phyloP scores from a whole-genome alignment of 192 early-diverging fungal species.

The Neocallimastix lanati region DNA sequence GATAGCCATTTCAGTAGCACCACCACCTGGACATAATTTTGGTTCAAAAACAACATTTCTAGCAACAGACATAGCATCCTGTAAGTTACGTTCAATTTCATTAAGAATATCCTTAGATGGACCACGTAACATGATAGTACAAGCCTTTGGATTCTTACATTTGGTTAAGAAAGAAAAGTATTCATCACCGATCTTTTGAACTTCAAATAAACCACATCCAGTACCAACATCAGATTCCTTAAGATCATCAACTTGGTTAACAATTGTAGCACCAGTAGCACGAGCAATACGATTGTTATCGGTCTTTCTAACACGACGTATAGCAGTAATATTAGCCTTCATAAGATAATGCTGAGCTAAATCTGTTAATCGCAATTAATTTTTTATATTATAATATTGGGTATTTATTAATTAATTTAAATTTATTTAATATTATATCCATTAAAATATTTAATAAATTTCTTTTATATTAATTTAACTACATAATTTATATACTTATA shows the following conservation, averaged over 20 bases:
- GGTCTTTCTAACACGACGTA: constrained; percentile 92
- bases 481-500: no score
- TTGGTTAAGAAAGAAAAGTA: constrained; percentile 91
- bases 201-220: constrained; percentile 74
- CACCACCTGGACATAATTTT: constrained; percentile 82
- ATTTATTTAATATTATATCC: no score
- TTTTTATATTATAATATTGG: no score
- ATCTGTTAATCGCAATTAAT: no score
- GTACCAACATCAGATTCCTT: constrained; percentile 91
- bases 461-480: no score
- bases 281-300: constrained; percentile 99
- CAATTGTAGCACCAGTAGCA: constrained; percentile 92
- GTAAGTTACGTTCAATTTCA: constrained; percentile 96
- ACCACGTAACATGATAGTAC: constrained; percentile 94
- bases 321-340: constrained; percentile 93
- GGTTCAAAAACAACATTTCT: constrained; percentile 96
- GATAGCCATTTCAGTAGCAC: constrained; percentile 94
- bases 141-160: constrained; percentile 89
- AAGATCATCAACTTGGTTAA: constrained; percentile 89
- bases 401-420: no score
- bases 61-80: constrained; percentile 96
- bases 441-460: no score
- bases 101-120: constrained; percentile 94
- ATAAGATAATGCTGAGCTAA: constrained; percentile 96
- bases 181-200: constrained; percentile 97